Conservation (phyloP, 2,329 filamentous ascomycete genomes). For the Ophiostoma piceae region DNA sequence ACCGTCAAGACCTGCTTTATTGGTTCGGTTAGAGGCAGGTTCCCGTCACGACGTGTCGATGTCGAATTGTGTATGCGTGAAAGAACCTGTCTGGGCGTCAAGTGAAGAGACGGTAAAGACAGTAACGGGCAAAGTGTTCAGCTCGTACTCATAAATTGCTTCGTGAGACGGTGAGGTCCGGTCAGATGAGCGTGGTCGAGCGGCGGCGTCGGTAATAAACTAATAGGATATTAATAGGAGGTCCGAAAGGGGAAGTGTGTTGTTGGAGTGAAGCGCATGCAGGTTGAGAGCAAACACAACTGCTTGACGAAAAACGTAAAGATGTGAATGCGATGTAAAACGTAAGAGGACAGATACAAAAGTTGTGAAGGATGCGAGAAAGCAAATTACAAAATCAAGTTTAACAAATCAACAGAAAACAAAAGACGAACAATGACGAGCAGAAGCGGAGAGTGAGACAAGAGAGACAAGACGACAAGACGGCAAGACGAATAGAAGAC, state of each 20-base stretch:
- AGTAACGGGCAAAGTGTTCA: neutral
- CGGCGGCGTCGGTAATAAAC: neutral
- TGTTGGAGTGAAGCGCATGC: neutral
- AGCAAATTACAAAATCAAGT: neutral
- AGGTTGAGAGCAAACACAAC: neutral
- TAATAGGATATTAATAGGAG: constrained; percentile 15
- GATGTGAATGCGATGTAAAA: too few species aligned
- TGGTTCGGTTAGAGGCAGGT: constrained; percentile 8
- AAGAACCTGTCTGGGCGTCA: neutral
- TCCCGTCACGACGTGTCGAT: neutral
- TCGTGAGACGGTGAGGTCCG: constrained; percentile 9
- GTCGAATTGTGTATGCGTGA: neutral
- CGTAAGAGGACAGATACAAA: neutral
- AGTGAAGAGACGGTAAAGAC: neutral
- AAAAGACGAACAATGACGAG: neutral
- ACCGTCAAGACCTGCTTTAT: neutral
- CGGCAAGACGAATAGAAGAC: neutral
- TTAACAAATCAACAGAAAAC: neutral
- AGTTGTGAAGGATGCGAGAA: neutral
- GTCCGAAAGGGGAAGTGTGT: constrained; percentile 6
- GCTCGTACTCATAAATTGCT: constrained; percentile 10
- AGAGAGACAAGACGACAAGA: too few species aligned
- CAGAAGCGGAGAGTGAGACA: neutral
- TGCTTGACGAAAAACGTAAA: neutral
- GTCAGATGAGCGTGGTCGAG: constrained; percentile 4